phyloP scores from a whole-genome alignment of 1,284 basidiomycete genomes.

The Apiotrichum mycotoxinovorans region DNA sequence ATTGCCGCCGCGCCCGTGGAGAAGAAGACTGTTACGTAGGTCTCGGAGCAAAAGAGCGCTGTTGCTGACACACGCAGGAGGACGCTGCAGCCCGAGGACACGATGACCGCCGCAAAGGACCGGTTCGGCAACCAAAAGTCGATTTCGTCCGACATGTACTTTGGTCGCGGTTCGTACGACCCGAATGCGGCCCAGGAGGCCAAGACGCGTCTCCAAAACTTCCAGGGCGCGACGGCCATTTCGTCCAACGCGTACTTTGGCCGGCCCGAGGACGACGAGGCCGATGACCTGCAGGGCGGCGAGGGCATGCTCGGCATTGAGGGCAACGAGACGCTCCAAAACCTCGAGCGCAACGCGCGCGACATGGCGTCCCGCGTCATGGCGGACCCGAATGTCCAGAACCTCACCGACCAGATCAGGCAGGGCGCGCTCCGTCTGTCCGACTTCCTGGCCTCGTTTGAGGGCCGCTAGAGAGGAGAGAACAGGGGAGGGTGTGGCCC shows the following conservation, averaged over 20 bases:
- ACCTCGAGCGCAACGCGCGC: slow-evolving; percentile 70
- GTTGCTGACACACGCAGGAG: slow-evolving; percentile 21
- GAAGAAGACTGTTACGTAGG: slow-evolving; percentile 52
- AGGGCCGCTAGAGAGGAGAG: slow-evolving; percentile 8
- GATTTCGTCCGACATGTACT: slow-evolving; percentile 98
- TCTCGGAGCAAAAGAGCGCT: neutral
- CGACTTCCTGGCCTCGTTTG: slow-evolving; percentile 65
- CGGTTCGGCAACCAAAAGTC: slow-evolving; percentile 87
- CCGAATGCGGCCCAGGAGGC: slow-evolving; percentile 69
- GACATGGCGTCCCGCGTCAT: slow-evolving; percentile 75
- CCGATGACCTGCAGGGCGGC: slow-evolving; percentile 48
- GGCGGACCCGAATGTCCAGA: slow-evolving; percentile 87
- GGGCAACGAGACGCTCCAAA: slow-evolving; percentile 62
- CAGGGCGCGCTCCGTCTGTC: slow-evolving; percentile 76
- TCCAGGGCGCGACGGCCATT: slow-evolving; percentile 90
- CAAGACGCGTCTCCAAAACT: slow-evolving; percentile 72
- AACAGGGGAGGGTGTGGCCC: neutral
- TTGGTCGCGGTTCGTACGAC: slow-evolving; percentile 86
- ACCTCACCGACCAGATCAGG: slow-evolving; percentile 76
- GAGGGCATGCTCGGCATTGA: slow-evolving; percentile 59
- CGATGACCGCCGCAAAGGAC: slow-evolving; percentile 71
- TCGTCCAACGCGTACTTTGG: slow-evolving; percentile 96
- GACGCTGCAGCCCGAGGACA: slow-evolving; percentile 58
- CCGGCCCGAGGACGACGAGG: slow-evolving; percentile 64
- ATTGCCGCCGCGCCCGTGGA: slow-evolving; percentile 53